Conservation (phyloP, 441 rosid genomes). For the Pelargonium myrrhifolium region DNA sequence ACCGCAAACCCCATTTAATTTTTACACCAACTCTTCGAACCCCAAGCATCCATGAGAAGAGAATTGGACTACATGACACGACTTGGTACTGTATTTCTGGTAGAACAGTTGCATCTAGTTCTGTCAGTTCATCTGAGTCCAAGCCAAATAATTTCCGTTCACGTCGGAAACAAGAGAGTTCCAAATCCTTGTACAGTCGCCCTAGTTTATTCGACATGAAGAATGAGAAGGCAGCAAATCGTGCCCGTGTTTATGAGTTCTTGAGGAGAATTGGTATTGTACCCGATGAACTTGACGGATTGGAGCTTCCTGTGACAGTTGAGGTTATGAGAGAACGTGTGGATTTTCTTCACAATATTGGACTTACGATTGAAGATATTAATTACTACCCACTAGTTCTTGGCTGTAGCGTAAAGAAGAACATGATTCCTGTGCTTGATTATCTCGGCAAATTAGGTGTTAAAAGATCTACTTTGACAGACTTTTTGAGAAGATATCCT, state of each 20-base stretch:
- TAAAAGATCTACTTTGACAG: constrained; percentile 69
- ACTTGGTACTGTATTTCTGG: constrained; percentile 40
- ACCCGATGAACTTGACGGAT: constrained; percentile 89
- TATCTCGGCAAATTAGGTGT: constrained; percentile 91
- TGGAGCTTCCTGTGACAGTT: constrained; percentile 84
- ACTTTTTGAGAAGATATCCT: constrained; percentile 71
- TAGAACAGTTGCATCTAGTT: constrained; percentile 35
- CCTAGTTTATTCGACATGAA: constrained; percentile 70
- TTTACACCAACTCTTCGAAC: constrained; percentile 23
- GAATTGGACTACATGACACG: constrained; percentile 25
- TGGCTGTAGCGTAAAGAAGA: constrained; percentile 96
- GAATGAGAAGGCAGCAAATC: constrained; percentile 58
- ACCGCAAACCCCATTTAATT: constrained; percentile 26
- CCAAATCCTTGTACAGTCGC: constrained; percentile 58
- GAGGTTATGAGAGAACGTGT: constrained; percentile 83
- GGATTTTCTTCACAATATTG: constrained; percentile 70
- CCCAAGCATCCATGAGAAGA: constrained; percentile 25
- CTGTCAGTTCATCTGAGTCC: constrained; percentile 31
- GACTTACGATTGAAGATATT: constrained; percentile 72
- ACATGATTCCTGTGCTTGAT: constrained; percentile 90
- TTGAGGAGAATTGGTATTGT: constrained; percentile 55
- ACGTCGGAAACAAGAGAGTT: constrained; percentile 34
- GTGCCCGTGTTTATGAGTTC: constrained; percentile 69
- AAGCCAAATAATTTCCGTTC: constrained; percentile 26
- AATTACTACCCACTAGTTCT: constrained; percentile 88